Evolutionary conservation across 2,329 filamentous ascomycete species (phyloP), one percentile per base, ranked within the genome.

Genomic region (Zymoseptoria pseudotritici): DNA sequence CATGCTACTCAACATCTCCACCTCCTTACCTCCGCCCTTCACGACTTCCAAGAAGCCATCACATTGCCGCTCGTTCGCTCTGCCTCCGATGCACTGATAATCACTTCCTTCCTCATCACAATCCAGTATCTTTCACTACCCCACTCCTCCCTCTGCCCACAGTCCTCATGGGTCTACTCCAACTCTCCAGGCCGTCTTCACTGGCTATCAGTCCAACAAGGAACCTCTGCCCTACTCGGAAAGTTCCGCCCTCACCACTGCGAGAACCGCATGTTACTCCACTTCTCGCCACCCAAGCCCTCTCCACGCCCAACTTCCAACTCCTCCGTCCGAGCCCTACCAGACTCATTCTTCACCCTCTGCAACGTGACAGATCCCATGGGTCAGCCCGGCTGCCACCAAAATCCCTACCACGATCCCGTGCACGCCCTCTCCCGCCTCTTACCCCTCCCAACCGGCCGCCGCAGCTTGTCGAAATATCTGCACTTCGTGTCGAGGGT

Each of bases 401-500:
- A 56, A 1, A 63, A 63, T n/a, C 61, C 61, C 1, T 63, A 63
- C 17, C 61, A 63, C n/a, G 61, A 63, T 20, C 53, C 59, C 1
- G 22, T 63, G 17, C 61, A 63, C 31, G 59, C 58, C 10, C 46
- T 63, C 9, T 56, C 53, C 7, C 54, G 60, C 9, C 13, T 63
- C 2, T 55, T 63, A 56, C 61, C 61, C 3, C 21, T 61, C 4
- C 53, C 60, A 21, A 56, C 61, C 10, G 60, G 60, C 2, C 13
- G 57, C 9, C 52, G 58, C 13, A 61, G 56, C 36, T 49, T 63
- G 36, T 57, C 58, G 26, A 63, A 61, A 36, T 63, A 63, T 20
- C 60, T 63, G 50, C 61, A 63, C 22, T 58, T 63, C 19, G 60
- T 58, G n/a, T 56, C 58, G 1, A 54, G 61, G 19, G 56, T 63